A percentile compares a stretch with the other conserved stretches of the same genome.
Evolutionary conservation across 306 rosid genomes (phyloP).

Genomic region (Lathyrus aphaca): DNA sequence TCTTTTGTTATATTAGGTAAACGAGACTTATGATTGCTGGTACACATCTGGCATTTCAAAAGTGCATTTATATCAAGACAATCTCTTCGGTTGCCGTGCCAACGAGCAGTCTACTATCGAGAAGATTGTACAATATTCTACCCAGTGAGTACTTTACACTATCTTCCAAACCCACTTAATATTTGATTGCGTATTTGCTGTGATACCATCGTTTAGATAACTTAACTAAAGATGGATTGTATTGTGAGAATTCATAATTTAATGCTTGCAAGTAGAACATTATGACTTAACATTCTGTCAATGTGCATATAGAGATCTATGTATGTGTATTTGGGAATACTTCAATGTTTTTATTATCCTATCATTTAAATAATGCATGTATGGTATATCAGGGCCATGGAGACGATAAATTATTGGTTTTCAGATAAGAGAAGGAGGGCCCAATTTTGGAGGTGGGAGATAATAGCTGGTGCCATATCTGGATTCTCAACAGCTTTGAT

Average conservation of each 20-base stretch:
- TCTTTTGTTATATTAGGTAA: slow-evolving; percentile 64
- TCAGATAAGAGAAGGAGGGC: slow-evolving; percentile 43
- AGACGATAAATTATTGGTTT: slow-evolving; percentile 62
- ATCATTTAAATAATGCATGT: slow-evolving; percentile 33
- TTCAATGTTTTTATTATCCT: slow-evolving; percentile 8
- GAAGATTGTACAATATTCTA: slow-evolving; percentile 64
- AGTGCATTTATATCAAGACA: slow-evolving; percentile 72
- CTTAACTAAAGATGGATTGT: slow-evolving; percentile 16
- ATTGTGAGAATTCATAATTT: slow-evolving; percentile 29
- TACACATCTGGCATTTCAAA: slow-evolving; percentile 76
- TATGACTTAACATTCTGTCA: not conserved
- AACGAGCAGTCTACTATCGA: slow-evolving; percentile 68
- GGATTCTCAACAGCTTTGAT: slow-evolving; percentile 78
- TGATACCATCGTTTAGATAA: slow-evolving; percentile 20
- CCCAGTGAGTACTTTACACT: slow-evolving; percentile 63
- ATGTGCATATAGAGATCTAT: slow-evolving; percentile 11
- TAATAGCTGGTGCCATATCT: slow-evolving; percentile 57
- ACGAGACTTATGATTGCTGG: slow-evolving; percentile 87
- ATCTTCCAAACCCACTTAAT: slow-evolving; percentile 9
- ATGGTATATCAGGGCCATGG: slow-evolving; percentile 61
- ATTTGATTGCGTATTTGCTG: slow-evolving; percentile 31
- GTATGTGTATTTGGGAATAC: not conserved
- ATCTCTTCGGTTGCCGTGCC: slow-evolving; percentile 76
- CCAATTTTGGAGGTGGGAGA: slow-evolving; percentile 73
- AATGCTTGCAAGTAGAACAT: slow-evolving; percentile 25